Base-by-base conservation (phyloP, 2,329 filamentous ascomycete genomes). In the Phaeoacremonium minimum region DNA sequence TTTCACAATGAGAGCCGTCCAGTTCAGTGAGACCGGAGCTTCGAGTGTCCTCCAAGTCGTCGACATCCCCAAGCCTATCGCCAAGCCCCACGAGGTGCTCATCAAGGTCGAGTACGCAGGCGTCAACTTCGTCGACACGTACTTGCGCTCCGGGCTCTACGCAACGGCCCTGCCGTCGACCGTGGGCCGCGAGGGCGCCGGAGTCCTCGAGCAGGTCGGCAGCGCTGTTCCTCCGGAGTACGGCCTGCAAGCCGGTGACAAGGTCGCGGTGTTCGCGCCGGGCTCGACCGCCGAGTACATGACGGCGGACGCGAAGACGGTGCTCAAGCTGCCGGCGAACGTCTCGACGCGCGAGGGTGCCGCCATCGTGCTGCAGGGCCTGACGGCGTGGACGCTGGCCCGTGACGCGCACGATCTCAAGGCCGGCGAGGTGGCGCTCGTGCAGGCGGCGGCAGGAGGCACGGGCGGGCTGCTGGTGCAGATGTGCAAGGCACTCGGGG, bases 41-140 rank as follows among this genome's bases (percentile, higher is more conserved):
- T 69, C 74, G 1, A 83, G 87, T 28, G 84, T 88, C 26, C 65
- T 90, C 18, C 67, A 87, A 52, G 77, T 84, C 50, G 77, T 76
- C 16, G 77, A 86, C 51, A 57, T 87, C 4, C 80, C 83, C 5
- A 76, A 93, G 4, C 86, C 87, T 1, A 65, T 69, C 32, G 75
- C 73, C 2, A 67, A 73, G 22, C 74, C 80, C 12, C 79, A 77
- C 38, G 71, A 94, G 47, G 64, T 95, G 13, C 74, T 95, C 5
- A 76, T 95, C 41, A 84, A 83, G 62, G 93, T 94, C 59, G 76
- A 82, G 42, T 85, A 77, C 55, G 72, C 83, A 29, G 89, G 88
- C 40, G 69, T 95, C 44, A 95, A 95, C 64, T 95, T 77, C 64
- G 93, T 95, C 54, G 89, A 95, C 63, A 94, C 69, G 67, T 80